Evolutionary conservation across 2,329 filamentous ascomycete genomes (phyloP).

Genomic region (Verruconis gallopava): DNA sequence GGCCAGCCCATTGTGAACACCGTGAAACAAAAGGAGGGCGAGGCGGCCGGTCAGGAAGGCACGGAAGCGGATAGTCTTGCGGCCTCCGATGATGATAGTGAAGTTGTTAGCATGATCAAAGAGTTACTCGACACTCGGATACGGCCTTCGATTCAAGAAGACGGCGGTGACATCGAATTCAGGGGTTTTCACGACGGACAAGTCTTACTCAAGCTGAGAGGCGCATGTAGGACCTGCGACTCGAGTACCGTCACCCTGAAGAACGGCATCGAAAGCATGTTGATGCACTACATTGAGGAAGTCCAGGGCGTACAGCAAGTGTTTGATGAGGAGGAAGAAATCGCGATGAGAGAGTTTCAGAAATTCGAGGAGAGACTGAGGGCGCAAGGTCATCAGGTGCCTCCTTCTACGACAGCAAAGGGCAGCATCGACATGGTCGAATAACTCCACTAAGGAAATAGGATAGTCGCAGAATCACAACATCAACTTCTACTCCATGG

Average conservation of each 20-base stretch:
- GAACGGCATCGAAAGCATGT: slow-evolving; percentile 96
- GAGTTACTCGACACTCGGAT: slow-evolving; percentile 92
- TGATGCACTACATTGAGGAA: slow-evolving; percentile 72
- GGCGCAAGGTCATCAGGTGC: slow-evolving; percentile 43
- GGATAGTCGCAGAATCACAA: no score
- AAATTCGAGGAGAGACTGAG: slow-evolving; percentile 82
- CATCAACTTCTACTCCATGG: no score
- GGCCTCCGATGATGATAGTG: slow-evolving; percentile 82
- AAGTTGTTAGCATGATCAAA: slow-evolving; percentile 97
- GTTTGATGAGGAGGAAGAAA: slow-evolving; percentile 80
- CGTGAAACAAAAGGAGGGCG: slow-evolving; percentile 44
- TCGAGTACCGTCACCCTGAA: slow-evolving; percentile 93
- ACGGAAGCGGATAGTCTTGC: slow-evolving; percentile 56
- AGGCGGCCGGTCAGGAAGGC: slow-evolving; percentile 36
- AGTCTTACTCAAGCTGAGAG: slow-evolving; percentile 76
- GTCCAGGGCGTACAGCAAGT: slow-evolving; percentile 88
- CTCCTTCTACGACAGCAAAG: slow-evolving; percentile 36
- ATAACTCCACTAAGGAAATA: no score
- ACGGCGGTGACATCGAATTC: slow-evolving; percentile 95
- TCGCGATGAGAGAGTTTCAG: slow-evolving; percentile 75
- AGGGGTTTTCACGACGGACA: slow-evolving; percentile 76
- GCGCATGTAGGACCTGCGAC: slow-evolving; percentile 90
- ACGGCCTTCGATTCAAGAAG: slow-evolving; percentile 89
- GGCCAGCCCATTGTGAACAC: slow-evolving; percentile 71
- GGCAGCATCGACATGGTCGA: slow-evolving; percentile 41